Percentiles rank a stretch among this genome's conserved stretches.
phyloP scores from a whole-genome alignment of 192 early-diverging fungal species.

The Backusella luteola region DNA sequence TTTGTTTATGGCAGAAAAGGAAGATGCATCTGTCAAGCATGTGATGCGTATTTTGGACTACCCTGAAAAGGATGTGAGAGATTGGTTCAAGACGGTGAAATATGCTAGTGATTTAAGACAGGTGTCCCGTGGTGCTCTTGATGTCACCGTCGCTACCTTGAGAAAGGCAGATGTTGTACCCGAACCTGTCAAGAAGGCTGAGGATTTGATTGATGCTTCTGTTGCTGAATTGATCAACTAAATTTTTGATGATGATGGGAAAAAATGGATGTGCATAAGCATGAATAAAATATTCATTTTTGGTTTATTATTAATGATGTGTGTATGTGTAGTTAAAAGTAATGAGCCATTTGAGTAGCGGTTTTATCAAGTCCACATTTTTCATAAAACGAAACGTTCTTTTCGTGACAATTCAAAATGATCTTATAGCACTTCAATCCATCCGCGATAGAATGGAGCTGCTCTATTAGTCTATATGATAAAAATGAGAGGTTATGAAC shows the following conservation, averaged over 20 bases:
- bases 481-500: neutral
- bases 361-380: constrained; percentile 86
- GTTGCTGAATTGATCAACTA: constrained; percentile 13
- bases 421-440: constrained; percentile 89
- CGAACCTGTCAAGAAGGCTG: constrained; percentile 33
- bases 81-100: constrained; percentile 63
- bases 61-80: constrained; percentile 53
- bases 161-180: constrained; percentile 56
- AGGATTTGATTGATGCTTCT: constrained; percentile 3
- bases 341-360: constrained; percentile 70
- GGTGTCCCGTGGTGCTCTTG: constrained; percentile 43
- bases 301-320: neutral
- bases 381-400: constrained; percentile 89
- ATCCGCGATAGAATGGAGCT: constrained; percentile 74
- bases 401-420: constrained; percentile 65
- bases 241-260: neutral
- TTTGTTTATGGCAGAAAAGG: constrained; percentile 45
- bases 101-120: constrained; percentile 47
- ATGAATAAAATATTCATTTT: neutral
- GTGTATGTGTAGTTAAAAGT: constrained; percentile 27
- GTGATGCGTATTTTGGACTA: constrained; percentile 54
- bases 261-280: neutral
- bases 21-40: constrained; percentile 44
- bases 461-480: constrained; percentile 70
- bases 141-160: constrained; percentile 48